Conservation (phyloP, 192 early-diverging fungal species). For the Umbelopsis isabellina region DNA sequence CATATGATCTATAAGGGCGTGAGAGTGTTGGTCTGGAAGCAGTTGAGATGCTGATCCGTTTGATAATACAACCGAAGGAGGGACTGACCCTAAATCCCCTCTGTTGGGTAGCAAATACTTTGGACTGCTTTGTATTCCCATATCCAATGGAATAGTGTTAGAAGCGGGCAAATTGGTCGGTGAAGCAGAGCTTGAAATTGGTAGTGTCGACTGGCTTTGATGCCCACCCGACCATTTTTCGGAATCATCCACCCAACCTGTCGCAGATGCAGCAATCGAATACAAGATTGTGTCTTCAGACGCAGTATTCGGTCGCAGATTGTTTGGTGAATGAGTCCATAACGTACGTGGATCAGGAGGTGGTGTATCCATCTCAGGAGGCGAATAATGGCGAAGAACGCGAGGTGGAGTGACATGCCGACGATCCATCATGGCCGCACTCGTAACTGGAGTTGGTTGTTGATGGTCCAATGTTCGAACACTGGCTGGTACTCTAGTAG, state of each 20-base stretch:
- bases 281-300: slow-evolving; percentile 22
- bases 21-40: slow-evolving; percentile 10
- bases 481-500: not conserved
- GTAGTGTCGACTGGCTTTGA: not conserved
- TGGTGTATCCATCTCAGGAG: slow-evolving; percentile 18
- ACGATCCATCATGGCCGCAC: not conserved
- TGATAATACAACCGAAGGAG: not conserved
- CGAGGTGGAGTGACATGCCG: slow-evolving; percentile 9
- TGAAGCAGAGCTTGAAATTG: not conserved
- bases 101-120: not conserved
- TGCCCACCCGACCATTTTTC: slow-evolving; percentile 5
- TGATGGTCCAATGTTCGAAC: slow-evolving; percentile 6
- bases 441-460: not conserved
- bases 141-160: not conserved
- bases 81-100: not conserved
- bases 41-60: not conserved
- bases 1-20: slow-evolving; percentile 11
- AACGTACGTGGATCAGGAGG: slow-evolving; percentile 25
- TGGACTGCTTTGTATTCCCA: not conserved
- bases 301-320: not conserved
- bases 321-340: slow-evolving; percentile 12
- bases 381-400: slow-evolving; percentile 4
- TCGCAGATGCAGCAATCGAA: slow-evolving; percentile 23
- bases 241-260: slow-evolving; percentile 25
- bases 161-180: not conserved